Evolutionary conservation across 2,329 filamentous ascomycete genomes (phyloP), one percentile per base, ranked within the genome.

Genomic region (Didymella pomorum): DNA sequence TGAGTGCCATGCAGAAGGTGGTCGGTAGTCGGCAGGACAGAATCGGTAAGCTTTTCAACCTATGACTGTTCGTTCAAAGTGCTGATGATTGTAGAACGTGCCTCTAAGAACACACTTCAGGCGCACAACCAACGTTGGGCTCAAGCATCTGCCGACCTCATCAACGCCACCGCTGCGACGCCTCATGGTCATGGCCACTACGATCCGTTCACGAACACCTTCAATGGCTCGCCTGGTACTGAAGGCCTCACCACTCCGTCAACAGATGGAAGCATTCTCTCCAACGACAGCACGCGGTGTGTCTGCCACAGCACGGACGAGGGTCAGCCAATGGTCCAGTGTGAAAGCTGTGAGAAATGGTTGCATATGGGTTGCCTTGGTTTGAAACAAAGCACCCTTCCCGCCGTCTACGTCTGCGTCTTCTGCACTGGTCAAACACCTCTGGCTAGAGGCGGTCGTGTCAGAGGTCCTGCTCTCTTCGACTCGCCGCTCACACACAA

Each of bases 281-380:
- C 80, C 60, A 80, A 76, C 60, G 82, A 82, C 33, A 75, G 67
- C 53, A 86, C 85, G 10, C 80, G 86, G 35, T 89, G 86, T 71
- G 73, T 86, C 25, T 89, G 86, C 67, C 82, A 83, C 49, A 80
- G 81, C 16, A 76, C 79, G 50, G 81, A 84, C 39, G 84, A 82
- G 52, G 83, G 82, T 21, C 80, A 82, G 64, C 71, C 83, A 28
- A 85, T 88, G 82, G 81, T 88, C 45, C 85, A 87, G 76, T 89
- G 86, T 74, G 83, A 86, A 71, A 84, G 83, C 23, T 89, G 86
- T 75, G 83, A 79, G n/a, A 86, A 87, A 65, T 88, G 84, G 83
- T 77, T 86, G 28, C 86, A 89, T 66, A 82, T 83, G 29, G 79
- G 79, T 53, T 89, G 86, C 65, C 79, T 87, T 21, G 84, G 85